These are phyloP conservation scores for Avena atlantica DNA, from an alignment of 176 grass and related monocot species.

Conservation along the genomic window DNA sequence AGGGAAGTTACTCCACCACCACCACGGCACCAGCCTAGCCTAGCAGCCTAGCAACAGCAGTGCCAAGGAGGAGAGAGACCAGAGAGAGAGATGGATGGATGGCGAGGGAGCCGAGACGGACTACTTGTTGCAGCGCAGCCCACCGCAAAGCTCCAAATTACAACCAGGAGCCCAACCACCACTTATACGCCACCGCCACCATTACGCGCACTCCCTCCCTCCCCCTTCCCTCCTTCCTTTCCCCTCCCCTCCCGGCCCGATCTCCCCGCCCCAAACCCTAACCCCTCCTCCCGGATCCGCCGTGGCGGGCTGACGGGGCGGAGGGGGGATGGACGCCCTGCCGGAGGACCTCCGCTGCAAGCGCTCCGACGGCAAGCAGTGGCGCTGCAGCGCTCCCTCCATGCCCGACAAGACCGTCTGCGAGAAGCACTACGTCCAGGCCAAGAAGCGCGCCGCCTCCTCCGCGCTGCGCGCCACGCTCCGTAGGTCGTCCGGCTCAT, in stretches of 20 bases:
- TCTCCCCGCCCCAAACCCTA: slow-evolving; percentile 52
- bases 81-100: slow-evolving; percentile 28
- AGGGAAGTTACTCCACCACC: slow-evolving; percentile 31
- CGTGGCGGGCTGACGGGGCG: not conserved
- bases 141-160: slow-evolving; percentile 44
- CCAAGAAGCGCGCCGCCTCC: slow-evolving; percentile 92
- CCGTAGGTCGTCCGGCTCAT: slow-evolving; percentile 49
- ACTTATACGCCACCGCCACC: slow-evolving; percentile 44
- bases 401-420: slow-evolving; percentile 99
- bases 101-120: slow-evolving; percentile 16
- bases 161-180: slow-evolving; percentile 47
- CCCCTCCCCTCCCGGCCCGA: not conserved
- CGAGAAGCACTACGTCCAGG: slow-evolving; percentile 98
- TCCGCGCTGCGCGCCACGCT: slow-evolving; percentile 84
- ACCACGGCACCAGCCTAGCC: not conserved
- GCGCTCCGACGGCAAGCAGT: slow-evolving; percentile 99
- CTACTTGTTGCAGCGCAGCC: slow-evolving; percentile 48
- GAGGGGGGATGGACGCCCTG: slow-evolving; percentile 57
- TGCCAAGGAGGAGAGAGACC: not conserved
- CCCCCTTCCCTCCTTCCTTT: not conserved
- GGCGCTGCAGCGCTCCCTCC: slow-evolving; percentile 88
- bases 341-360: slow-evolving; percentile 94
- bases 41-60: not conserved
- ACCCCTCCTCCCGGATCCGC: slow-evolving; percentile 45
- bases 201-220: slow-evolving; percentile 16